Evolutionary conservation across 768 basidiomycete species (phyloP), one percentile per base, ranked within the genome.

Genomic region (Mycena pura): DNA sequence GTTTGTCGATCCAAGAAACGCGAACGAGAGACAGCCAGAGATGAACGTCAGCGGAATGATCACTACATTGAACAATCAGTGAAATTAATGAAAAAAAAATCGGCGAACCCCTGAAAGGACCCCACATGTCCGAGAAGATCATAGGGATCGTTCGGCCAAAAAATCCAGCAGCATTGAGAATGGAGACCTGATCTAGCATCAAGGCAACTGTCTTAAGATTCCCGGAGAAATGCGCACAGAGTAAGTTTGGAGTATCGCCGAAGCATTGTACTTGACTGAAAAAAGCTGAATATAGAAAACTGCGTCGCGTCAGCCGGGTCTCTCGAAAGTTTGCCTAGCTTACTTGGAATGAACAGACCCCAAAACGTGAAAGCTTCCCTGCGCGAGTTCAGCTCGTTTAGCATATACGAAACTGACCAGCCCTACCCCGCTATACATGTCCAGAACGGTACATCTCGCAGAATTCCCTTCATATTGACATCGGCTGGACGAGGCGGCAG

Each of bases 221-320:
- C n/a, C n/a, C 5, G 40, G 15, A 32, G 5, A 1, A 49, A 7
- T 40, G 24, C 72, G 21, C 69, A 84, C 84, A 14, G 79, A 70
- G 66, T 84, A 83, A 57, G 80, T 80, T 6, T 77, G 76, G 19
- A 84, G 72, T 2, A 31, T 66, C 6, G 73, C 55, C 39, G 79
- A 68, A 10, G 82, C 76, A 11, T 75, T 73, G 60, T 82, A 78
- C 19, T 77, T 62, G 5, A 74, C 74, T 14, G 81, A 73, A 61
- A 78, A 84, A 5, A 84, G 72, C 58, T 85, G 83, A 8, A 85
- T 74, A 64, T 84, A 85, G 68, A 84, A 84, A 65, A 80, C 48
- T 50, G 9, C 14, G 7, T 27, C 17, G 24, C 3, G 25, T 45
- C 28, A 5, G 13, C n/a, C 21, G n/a, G 19, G 14, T 3, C 6